phyloP scores from a whole-genome alignment of 106 monocot species.

The Posidonia australis region DNA sequence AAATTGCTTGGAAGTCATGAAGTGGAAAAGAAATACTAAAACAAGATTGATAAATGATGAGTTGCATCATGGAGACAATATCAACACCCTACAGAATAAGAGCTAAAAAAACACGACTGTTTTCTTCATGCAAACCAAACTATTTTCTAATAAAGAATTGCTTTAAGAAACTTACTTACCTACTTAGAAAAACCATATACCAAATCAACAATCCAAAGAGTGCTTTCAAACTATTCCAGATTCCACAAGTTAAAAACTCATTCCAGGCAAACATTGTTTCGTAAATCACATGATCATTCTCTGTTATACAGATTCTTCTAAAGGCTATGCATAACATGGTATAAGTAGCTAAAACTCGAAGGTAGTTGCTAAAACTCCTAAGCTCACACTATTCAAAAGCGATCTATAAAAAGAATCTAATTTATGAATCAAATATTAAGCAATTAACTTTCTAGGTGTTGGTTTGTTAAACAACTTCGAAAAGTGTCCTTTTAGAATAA shows the following conservation, averaged over 20 bases:
- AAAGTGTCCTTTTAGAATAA: background rate
- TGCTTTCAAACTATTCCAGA: constrained; percentile 56
- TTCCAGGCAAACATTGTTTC: constrained; percentile 99
- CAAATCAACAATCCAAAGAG: constrained; percentile 79
- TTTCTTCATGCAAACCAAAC: background rate
- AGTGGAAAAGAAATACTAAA: no score
- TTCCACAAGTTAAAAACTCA: constrained; percentile 72
- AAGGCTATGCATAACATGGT: constrained; percentile 80
- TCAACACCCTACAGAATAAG: background rate
- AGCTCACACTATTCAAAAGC: no score
- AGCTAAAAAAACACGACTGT: background rate
- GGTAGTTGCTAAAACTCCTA: constrained; percentile 46
- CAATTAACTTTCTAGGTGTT: no score
- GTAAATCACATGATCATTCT: constrained; percentile 43
- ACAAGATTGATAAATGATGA: constrained; percentile 3
- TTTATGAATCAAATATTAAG: no score
- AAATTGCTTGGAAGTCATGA: no score
- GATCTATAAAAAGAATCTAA: no score
- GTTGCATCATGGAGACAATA: background rate
- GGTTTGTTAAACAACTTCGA: no score
- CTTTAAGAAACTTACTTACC: constrained; percentile 22
- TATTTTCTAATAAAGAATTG: background rate
- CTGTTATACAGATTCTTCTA: constrained; percentile 62
- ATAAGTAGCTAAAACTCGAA: constrained; percentile 86
- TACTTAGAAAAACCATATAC: constrained; percentile 95